Conservation (phyloP, 768 basidiomycete genomes). For the Naganishia onofrii region DNA sequence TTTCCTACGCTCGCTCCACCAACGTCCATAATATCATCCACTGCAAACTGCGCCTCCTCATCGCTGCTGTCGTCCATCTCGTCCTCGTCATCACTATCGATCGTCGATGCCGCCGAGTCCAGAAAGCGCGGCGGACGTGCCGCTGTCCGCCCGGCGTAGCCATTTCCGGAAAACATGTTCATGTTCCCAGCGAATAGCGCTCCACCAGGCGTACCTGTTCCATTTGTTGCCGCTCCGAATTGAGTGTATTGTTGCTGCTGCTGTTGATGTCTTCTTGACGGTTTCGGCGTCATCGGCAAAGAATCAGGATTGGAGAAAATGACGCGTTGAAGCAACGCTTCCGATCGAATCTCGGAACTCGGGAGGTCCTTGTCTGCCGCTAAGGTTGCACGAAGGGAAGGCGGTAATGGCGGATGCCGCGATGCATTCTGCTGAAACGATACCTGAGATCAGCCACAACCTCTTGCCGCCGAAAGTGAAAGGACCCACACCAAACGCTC, state of each 20-base stretch:
- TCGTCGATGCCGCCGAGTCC: conserved; percentile 12
- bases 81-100: conserved; percentile 26
- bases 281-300: conserved; percentile 29
- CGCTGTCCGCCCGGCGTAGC: neutral
- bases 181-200: neutral
- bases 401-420: conserved; percentile 17
- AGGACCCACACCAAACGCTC: neutral
- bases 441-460: neutral
- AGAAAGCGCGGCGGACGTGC: conserved; percentile 8
- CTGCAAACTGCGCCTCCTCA: conserved; percentile 29
- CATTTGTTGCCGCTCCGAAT: neutral
- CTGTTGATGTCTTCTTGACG: conserved; percentile 18
- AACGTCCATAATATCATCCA: conserved; percentile 23
- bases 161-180: conserved; percentile 10
- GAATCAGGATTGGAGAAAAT: conserved; percentile 32
- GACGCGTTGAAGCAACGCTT: conserved; percentile 32
- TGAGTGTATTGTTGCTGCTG: neutral
- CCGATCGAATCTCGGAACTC: conserved; percentile 30
- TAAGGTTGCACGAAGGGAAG: conserved; percentile 29
- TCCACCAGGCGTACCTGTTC: neutral
- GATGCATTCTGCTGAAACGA: neutral
- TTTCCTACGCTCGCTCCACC: neutral
- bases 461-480: neutral
- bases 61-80: conserved; percentile 24
- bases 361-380: conserved; percentile 30